Conservation (phyloP, 306 rosid species). For the Fagus crenata region DNA sequence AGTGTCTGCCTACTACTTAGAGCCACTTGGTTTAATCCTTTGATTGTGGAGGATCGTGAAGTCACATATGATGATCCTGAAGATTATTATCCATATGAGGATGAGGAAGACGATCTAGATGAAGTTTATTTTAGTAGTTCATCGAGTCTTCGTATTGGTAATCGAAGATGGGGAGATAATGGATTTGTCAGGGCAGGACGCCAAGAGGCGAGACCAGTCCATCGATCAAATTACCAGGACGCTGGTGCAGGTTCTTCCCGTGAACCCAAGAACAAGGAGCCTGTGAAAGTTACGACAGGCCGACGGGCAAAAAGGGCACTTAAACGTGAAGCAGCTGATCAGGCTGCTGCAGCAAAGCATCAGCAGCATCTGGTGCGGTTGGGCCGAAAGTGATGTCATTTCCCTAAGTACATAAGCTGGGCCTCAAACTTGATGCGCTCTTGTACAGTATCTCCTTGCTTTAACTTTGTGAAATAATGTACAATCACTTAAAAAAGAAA, state of each 20-base stretch:
- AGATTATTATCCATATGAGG: constrained; percentile 52
- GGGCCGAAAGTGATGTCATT: constrained; percentile 52
- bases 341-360: constrained; percentile 82
- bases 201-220: constrained; percentile 68
- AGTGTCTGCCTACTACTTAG: constrained; percentile 87
- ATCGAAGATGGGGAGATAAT: constrained; percentile 87
- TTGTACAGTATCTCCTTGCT: constrained; percentile 31
- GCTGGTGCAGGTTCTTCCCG: constrained; percentile 61
- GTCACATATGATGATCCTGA: constrained; percentile 41
- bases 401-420: constrained; percentile 8
- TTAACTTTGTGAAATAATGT: constrained; percentile 15
- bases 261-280: constrained; percentile 54
- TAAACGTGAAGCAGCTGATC: constrained; percentile 86
- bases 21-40: constrained; percentile 81
- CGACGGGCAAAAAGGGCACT: constrained; percentile 81
- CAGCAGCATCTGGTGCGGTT: constrained; percentile 64
- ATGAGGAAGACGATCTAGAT: constrained; percentile 55
- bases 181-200: constrained; percentile 77
- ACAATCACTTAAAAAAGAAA: not conserved
- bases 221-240: constrained; percentile 43
- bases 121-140: constrained; percentile 58
- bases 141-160: constrained; percentile 69
- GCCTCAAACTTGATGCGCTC: not conserved
- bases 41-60: constrained; percentile 44
- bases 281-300: constrained; percentile 43